A percentile compares a stretch with the other conserved stretches of the same genome.
Conservation (phyloP, 2,329 filamentous ascomycete genomes). For the Sphaceloma murrayae region DNA sequence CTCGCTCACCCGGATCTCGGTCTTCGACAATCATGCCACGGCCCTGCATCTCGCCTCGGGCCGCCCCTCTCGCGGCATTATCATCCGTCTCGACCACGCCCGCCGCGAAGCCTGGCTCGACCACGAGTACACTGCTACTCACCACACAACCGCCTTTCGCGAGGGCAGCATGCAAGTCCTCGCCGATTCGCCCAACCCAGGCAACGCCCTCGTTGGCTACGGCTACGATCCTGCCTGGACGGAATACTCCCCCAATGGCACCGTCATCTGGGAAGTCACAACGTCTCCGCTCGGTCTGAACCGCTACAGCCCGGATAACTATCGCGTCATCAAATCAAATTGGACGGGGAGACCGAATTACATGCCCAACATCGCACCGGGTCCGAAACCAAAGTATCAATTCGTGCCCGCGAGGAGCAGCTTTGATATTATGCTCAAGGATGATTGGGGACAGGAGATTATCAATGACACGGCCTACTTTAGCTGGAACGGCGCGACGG, state of each 20-base stretch:
- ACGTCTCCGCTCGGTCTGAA: constrained; percentile 26
- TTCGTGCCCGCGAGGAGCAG: background rate
- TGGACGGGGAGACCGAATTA: constrained; percentile 5
- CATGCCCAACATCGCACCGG: constrained; percentile 7
- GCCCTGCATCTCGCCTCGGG: constrained; percentile 12
- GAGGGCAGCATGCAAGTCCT: constrained; percentile 45
- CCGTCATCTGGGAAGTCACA: constrained; percentile 45
- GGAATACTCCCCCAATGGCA: constrained; percentile 37
- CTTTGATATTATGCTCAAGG: background rate
- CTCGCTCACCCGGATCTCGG: constrained; percentile 17
- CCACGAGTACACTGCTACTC: background rate
- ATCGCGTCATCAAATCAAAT: constrained; percentile 13
- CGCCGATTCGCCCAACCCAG: constrained; percentile 29
- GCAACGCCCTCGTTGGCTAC: constrained; percentile 48
- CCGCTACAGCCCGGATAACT: constrained; percentile 11
- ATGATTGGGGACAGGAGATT: background rate
- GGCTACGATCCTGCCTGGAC: constrained; percentile 35
- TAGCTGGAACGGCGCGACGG: constrained; percentile 44
- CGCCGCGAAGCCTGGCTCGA: constrained; percentile 22
- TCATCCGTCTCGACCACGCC: constrained; percentile 21
- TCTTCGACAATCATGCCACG: constrained; percentile 20
- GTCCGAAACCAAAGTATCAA: background rate
- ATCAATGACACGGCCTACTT: constrained; percentile 35
- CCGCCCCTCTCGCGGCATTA: constrained; percentile 16
- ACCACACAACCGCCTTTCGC: background rate